phyloP scores from a whole-genome alignment of 1,284 basidiomycete species.

The Hymenochaete sp. region DNA sequence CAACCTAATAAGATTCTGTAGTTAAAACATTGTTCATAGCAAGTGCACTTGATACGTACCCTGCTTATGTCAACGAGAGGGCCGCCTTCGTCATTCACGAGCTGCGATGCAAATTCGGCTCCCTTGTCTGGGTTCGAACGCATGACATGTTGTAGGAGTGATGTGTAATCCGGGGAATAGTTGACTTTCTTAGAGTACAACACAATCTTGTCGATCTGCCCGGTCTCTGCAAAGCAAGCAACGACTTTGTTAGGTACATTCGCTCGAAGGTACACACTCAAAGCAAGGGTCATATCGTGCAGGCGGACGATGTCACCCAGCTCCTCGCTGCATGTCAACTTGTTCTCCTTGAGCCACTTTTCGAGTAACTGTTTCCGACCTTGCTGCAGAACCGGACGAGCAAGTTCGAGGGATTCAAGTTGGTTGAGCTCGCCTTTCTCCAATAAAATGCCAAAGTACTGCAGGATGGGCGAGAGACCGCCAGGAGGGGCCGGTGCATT shows the following conservation, averaged over 20 bases:
- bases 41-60: constrained; percentile 37
- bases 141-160: constrained; percentile 96
- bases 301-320: constrained; percentile 95
- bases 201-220: constrained; percentile 98
- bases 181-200: constrained; percentile 97
- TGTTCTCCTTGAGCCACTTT: constrained; percentile 99
- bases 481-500: constrained; percentile 85
- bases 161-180: constrained; percentile 90
- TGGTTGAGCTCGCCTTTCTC: constrained; percentile 99
- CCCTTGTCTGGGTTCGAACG: constrained; percentile 96
- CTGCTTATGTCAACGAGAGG: constrained; percentile 92
- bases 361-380: constrained; percentile 96
- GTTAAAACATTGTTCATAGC: background rate
- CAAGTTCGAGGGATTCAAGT: constrained; percentile 92
- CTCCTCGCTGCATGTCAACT: constrained; percentile 98
- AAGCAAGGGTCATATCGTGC: constrained; percentile 97
- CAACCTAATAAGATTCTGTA: constrained; percentile 46
- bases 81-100: constrained; percentile 90
- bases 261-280: constrained; percentile 96
- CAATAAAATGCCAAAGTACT: constrained; percentile 96
- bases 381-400: constrained; percentile 92
- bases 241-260: constrained; percentile 99
- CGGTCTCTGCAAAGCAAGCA: constrained; percentile 98
- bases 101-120: constrained; percentile 93
- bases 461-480: constrained; percentile 91